Evolutionary conservation across 208 protist genomes (phyloP).

Genomic region (Trypanosoma boissoni): DNA sequence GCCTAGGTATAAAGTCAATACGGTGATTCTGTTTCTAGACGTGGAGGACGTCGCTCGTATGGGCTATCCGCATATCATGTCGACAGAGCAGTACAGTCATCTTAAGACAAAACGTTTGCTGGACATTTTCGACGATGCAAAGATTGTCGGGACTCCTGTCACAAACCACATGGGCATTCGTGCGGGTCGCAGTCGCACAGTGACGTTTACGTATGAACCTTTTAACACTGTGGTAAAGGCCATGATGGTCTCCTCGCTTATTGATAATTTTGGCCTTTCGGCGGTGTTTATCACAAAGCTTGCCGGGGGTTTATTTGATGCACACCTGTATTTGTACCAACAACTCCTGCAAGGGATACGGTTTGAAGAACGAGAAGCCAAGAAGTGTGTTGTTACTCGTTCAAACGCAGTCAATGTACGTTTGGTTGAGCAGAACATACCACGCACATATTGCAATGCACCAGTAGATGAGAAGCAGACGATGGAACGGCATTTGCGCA

Average conservation of each 20-base stretch:
- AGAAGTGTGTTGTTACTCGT: slow-evolving; percentile 48
- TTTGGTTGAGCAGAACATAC: slow-evolving; percentile 65
- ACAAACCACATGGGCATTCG: slow-evolving; percentile 62
- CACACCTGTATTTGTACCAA: slow-evolving; percentile 80
- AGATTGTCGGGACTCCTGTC: slow-evolving; percentile 64
- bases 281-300: slow-evolving; percentile 79
- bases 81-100: slow-evolving; percentile 84
- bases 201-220: slow-evolving; percentile 84
- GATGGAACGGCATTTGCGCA: slow-evolving; percentile 53
- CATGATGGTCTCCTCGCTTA: slow-evolving; percentile 71
- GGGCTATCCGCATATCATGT: slow-evolving; percentile 84
- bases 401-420: slow-evolving; percentile 60
- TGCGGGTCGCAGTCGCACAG: slow-evolving; percentile 61
- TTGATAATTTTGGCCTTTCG: slow-evolving; percentile 74
- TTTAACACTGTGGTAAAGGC: slow-evolving; percentile 68
- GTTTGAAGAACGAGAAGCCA: slow-evolving; percentile 39
- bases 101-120: slow-evolving; percentile 76
- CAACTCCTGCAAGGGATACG: slow-evolving; percentile 64
- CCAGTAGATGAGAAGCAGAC: slow-evolving; percentile 25
- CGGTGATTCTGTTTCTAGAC: slow-evolving; percentile 74
- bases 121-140: slow-evolving; percentile 70
- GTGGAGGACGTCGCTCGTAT: slow-evolving; percentile 86
- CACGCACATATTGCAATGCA: slow-evolving; percentile 41
- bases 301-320: slow-evolving; percentile 75
- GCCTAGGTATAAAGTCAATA: slow-evolving; percentile 73